Evolutionary conservation across 768 basidiomycete genomes (phyloP).

Genomic region (Kondoa malvinella): DNA sequence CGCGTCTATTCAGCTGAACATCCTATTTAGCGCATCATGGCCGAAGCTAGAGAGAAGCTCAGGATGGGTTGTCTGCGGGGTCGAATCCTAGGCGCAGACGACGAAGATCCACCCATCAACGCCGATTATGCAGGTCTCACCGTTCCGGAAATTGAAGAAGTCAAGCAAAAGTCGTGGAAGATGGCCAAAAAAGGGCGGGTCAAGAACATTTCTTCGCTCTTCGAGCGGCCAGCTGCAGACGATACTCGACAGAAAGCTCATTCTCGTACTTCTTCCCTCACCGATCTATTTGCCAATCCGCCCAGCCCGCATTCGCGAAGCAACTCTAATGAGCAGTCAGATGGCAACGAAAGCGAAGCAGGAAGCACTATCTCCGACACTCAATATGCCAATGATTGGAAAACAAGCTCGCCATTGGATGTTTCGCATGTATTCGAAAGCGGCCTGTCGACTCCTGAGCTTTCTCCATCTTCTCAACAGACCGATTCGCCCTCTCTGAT

Average conservation of each 20-base stretch:
- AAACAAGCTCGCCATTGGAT: neutral
- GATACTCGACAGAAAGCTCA: neutral
- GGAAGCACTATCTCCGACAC: neutral
- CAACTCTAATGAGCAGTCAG: neutral
- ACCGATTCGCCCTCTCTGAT: neutral
- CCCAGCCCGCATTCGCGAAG: neutral
- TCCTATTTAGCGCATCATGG: neutral
- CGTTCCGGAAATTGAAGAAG: neutral
- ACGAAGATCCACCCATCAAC: neutral
- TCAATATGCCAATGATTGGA: neutral
- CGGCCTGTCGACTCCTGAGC: neutral
- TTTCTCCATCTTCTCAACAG: neutral
- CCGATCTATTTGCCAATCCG: neutral
- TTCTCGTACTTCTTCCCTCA: neutral
- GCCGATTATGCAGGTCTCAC: neutral
- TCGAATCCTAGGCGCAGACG: slow-evolving; percentile 4
- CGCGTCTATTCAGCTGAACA: no score
- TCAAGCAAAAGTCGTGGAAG: neutral
- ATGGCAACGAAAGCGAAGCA: neutral
- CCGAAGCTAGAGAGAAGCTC: neutral
- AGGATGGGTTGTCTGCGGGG: neutral
- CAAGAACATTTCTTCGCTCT: neutral
- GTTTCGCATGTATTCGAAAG: neutral
- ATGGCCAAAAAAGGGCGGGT: neutral
- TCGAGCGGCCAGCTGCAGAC: neutral